These are phyloP conservation scores for Lasiodiplodia sp. DNA, from an alignment of 2,329 filamentous ascomycete species.

Conservation along the genomic window DNA sequence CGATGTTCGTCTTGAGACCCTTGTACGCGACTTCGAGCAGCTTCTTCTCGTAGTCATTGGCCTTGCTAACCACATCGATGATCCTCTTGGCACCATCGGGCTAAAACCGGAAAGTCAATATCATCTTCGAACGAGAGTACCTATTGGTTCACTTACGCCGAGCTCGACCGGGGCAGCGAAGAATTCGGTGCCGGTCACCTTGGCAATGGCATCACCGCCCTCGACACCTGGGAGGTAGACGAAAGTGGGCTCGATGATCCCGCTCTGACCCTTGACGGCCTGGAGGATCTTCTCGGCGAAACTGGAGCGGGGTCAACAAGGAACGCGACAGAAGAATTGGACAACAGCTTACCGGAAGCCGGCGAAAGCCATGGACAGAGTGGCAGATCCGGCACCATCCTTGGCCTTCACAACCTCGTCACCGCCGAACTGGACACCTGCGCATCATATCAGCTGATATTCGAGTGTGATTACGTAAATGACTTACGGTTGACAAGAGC, in stretches of 20 bases:
- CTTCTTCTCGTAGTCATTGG: conserved; percentile 88
- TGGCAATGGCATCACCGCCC: conserved; percentile 84
- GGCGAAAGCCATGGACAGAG: conserved; percentile 93
- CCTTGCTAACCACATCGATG: conserved; percentile 76
- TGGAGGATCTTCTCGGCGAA: conserved; percentile 95
- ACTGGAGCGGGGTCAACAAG: conserved; percentile 45
- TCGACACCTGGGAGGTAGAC: conserved; percentile 91
- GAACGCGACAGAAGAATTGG: conserved; percentile 1
- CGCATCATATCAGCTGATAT: conserved; percentile 31
- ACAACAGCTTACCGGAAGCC: conserved; percentile 76
- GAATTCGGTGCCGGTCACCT: conserved; percentile 85
- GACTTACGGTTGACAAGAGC: conserved; percentile 81
- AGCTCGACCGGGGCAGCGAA: conserved; percentile 97
- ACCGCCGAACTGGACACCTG: conserved; percentile 91
- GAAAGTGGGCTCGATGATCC: conserved; percentile 92
- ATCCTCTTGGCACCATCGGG: conserved; percentile 85
- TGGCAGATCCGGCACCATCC: conserved; percentile 88
- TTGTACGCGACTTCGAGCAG: conserved; percentile 78
- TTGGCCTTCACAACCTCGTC: conserved; percentile 97
- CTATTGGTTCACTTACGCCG: conserved; percentile 70
- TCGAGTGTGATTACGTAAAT: background rate
- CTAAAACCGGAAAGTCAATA: conserved; percentile 55
- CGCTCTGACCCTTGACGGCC: conserved; percentile 87
- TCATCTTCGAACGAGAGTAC: conserved; percentile 2
- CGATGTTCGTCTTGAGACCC: conserved; percentile 90